Conservation (phyloP, 495 filamentous ascomycete species). For the Aeminium ludgeri region DNA sequence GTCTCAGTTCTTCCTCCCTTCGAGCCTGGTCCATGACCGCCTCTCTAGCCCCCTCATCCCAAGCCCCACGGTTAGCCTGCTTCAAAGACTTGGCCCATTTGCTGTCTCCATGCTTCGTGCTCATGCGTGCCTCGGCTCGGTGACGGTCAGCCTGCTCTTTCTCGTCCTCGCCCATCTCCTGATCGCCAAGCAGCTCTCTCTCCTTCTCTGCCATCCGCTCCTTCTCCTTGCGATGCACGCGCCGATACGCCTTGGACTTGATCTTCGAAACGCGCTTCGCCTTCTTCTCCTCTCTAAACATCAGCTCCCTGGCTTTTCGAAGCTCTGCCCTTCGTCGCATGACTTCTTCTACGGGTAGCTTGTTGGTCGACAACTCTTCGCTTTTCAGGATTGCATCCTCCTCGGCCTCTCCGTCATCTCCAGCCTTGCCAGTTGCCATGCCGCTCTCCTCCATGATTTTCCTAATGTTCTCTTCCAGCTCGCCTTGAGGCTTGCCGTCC, state of each 20-base stretch:
- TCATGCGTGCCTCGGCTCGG: slow-evolving; percentile 77
- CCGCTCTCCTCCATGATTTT: slow-evolving; percentile 80
- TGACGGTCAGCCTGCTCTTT: slow-evolving; percentile 59
- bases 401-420: slow-evolving; percentile 36
- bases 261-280: slow-evolving; percentile 95
- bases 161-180: slow-evolving; percentile 50
- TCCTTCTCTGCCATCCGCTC: slow-evolving; percentile 57
- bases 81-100: slow-evolving; percentile 89
- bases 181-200: slow-evolving; percentile 38
- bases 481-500: slow-evolving; percentile 45
- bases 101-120: slow-evolving; percentile 72
- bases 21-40: slow-evolving; percentile 68
- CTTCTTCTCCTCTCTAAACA: slow-evolving; percentile 79
- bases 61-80: slow-evolving; percentile 32
- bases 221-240: slow-evolving; percentile 76
- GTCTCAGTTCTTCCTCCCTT: slow-evolving; percentile 68
- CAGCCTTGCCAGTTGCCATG: slow-evolving; percentile 41
- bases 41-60: slow-evolving; percentile 30
- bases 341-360: slow-evolving; percentile 52
- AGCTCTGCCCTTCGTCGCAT: slow-evolving; percentile 57
- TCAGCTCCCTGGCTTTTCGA: slow-evolving; percentile 61
- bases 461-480: slow-evolving; percentile 70
- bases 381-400: slow-evolving; percentile 50
- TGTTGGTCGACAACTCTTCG: slow-evolving; percentile 51
- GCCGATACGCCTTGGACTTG: slow-evolving; percentile 83